Evolutionary conservation across 768 basidiomycete species (phyloP), one percentile per base, ranked within the genome.

Genomic region (Suillus occidentalis): DNA sequence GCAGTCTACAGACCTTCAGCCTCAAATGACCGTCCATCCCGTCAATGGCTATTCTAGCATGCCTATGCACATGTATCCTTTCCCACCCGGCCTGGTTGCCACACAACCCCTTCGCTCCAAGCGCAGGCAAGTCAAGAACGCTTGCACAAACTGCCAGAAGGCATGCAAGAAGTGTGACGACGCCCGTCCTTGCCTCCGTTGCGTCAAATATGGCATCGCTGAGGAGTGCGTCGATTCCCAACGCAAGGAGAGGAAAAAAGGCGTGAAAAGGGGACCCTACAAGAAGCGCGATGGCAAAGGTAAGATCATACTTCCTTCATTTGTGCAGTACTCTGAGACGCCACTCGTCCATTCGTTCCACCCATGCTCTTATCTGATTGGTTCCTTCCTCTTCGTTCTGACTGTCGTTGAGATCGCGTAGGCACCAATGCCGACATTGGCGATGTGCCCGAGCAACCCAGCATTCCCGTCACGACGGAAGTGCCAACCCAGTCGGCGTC

Each of bases 221-320:
- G 91, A 94, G 73, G 90, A 91, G 72, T 97, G 95, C 73, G 81
- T 93, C 68, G 92, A 95, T 80, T 95, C 94, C 37, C 89, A 91
- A 76, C 85, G 95, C 75, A 97, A 96, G 81, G 94, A 97, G 79
- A 85, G 94, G 72, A 92, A 92, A 77, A 92, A 91, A 75, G 91
- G 91, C 69, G 84, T 92, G 70, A 94, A 92, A 82, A 81, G 91
- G 73, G 91, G 91, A 53, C 92, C 92, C 77, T 94, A 94, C 89
- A 93, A 93, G 92, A 94, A 93, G 87, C 91, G 90, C 87, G 91
- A 92, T 90, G 88, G 86, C 85, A 91, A 89, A 85, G 86, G 91
- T 92, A 74, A 78, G 88, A 64, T 66, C 67, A 57, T 70, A 65
- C 63, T 68, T 58, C 58, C 68, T 66, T 62, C 66, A 28, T 67